A percentile compares a stretch with the other conserved stretches of the same genome.
Evolutionary conservation across 2,329 filamentous ascomycete genomes (phyloP).

Genomic region (Colletotrichum phormii): DNA sequence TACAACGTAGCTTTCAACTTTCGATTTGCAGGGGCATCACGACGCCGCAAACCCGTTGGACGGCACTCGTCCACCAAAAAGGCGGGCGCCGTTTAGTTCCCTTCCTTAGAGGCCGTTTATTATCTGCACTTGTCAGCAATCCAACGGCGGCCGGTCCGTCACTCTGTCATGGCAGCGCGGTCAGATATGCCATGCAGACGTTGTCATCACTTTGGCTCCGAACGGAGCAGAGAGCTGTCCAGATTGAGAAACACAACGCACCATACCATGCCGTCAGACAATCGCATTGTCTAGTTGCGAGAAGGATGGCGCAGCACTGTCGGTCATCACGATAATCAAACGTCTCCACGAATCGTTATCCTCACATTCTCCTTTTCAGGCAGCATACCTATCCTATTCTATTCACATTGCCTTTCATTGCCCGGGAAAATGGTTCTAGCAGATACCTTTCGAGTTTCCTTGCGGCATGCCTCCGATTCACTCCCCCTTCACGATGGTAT

Average conservation of each 20-base stretch:
- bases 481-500: background rate
- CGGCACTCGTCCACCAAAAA: background rate
- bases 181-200: constrained; percentile 11
- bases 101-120: background rate
- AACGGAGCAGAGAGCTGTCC: constrained; percentile 1
- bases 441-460: background rate
- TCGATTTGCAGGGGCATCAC: background rate
- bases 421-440: background rate
- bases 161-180: background rate
- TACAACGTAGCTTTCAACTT: background rate
- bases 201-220: background rate
- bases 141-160: background rate
- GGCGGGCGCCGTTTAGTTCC: background rate
- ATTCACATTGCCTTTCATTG: background rate
- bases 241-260: background rate
- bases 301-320: background rate
- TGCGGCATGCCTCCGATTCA: too few species aligned
- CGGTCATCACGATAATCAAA: background rate
- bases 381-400: background rate
- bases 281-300: background rate
- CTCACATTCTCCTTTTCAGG: background rate
- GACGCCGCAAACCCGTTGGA: background rate
- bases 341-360: background rate
- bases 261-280: background rate
- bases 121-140: background rate